Percentiles rank a stretch among this genome's conserved stretches.
Conservation (phyloP, 352 stramenopile genomes). For the Pythium dissotocum region DNA sequence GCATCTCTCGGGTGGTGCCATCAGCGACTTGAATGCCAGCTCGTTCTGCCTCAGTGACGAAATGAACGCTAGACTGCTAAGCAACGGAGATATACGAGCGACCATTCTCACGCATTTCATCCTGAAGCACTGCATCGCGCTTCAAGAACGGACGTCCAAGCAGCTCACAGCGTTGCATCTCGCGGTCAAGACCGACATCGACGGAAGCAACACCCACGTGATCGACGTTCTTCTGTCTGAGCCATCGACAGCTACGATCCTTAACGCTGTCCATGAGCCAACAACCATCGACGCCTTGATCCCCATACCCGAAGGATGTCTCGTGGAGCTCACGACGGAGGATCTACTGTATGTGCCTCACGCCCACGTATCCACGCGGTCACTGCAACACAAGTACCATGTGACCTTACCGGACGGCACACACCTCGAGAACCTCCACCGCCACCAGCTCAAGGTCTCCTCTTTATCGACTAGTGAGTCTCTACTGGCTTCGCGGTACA, state of each 20-base stretch:
- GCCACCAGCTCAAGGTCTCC: conserved; percentile 36
- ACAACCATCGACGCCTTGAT: conserved; percentile 46
- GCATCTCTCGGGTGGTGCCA: conserved; percentile 66
- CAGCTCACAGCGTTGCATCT: conserved; percentile 29
- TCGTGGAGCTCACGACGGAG: conserved; percentile 29
- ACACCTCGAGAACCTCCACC: conserved; percentile 40
- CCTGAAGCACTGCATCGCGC: conserved; percentile 36
- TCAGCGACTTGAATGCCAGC: conserved; percentile 34
- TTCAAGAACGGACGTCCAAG: conserved; percentile 29
- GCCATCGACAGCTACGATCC: conserved; percentile 1
- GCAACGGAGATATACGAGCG: conserved; percentile 43
- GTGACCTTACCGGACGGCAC: conserved; percentile 50
- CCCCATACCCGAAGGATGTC: conserved; percentile 34
- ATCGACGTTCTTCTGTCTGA: conserved; percentile 49
- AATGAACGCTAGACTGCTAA: conserved; percentile 38
- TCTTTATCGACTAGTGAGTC: background rate
- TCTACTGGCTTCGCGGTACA: conserved; percentile 30
- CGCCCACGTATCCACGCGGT: conserved; percentile 49
- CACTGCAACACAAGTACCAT: conserved; percentile 51
- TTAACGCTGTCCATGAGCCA: conserved; percentile 67
- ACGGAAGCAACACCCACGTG: conserved; percentile 45
- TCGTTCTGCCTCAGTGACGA: conserved; percentile 49
- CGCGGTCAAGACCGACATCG: conserved; percentile 38
- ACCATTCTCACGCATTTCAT: conserved; percentile 43
- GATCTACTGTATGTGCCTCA: conserved; percentile 27